These are phyloP conservation scores for Starmera amethionina DNA, from an alignment of 805 yeast species.

Conservation along the genomic window DNA sequence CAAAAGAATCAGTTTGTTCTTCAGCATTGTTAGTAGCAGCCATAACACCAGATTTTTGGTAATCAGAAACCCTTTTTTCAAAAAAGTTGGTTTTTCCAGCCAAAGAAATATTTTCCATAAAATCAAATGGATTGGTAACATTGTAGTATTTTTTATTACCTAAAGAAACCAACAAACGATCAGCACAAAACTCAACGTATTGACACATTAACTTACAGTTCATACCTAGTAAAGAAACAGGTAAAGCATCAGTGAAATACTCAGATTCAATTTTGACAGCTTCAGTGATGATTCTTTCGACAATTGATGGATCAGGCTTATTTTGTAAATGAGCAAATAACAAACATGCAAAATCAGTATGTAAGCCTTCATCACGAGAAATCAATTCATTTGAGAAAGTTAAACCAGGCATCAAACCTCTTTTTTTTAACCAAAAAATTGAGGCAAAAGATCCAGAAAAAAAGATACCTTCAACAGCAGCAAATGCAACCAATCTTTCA, in stretches of 20 bases:
- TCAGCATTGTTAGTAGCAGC: constrained; percentile 51
- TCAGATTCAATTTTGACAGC: constrained; percentile 93
- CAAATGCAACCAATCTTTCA: constrained; percentile 95
- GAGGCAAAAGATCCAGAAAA: constrained; percentile 98
- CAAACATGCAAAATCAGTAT: constrained; percentile 96
- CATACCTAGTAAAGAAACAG: constrained; percentile 91
- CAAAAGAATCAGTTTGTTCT: constrained; percentile 47
- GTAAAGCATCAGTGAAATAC: constrained; percentile 91
- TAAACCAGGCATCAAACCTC: constrained; percentile 98
- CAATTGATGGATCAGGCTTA: constrained; percentile 74
- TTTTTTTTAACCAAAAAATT: constrained; percentile 96
- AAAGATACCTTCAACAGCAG: constrained; percentile 98
- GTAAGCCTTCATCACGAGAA: constrained; percentile 98
- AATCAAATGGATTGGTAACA: constrained; percentile 90
- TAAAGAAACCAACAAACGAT: constrained; percentile 81
- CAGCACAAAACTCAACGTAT: constrained; percentile 96
- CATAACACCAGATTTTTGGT: constrained; percentile 99
- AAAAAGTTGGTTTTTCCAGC: constrained; percentile 99
- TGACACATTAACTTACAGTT: constrained; percentile 90
- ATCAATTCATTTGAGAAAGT: constrained; percentile 96
- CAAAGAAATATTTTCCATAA: constrained; percentile 96
- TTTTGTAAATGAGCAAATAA: constrained; percentile 86
- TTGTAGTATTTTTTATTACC: constrained; percentile 88
- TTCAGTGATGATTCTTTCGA: constrained; percentile 82
- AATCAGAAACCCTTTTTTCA: constrained; percentile 97